Evolutionary conservation across 1,284 basidiomycete species (phyloP), one percentile per base, ranked within the genome.

Genomic region (Boletus mariae): DNA sequence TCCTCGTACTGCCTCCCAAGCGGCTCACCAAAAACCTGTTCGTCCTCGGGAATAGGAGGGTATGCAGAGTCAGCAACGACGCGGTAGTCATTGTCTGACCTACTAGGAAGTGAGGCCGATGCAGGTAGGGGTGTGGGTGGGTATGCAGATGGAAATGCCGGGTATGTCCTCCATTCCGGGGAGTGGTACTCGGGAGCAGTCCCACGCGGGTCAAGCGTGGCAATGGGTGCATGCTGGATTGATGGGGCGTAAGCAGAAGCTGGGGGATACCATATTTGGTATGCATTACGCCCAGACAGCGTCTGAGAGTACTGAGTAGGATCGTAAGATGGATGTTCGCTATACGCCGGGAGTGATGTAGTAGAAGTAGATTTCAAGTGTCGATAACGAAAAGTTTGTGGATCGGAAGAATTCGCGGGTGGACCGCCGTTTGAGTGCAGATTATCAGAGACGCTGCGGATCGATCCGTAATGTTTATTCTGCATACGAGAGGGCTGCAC

Each of bases 1-100:
- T 69, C 65, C 76, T 80, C 77, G 78, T 75, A 80, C 69, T 73
- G 78, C 65, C 72, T 77, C 79, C 75, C 76, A 83, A 85, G 83
- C 84, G 78, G 82, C 79, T 66, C 66, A 53, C 62, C 66, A 80
- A 77, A 80, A 78, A 70, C 83, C 84, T 79, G 78, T n/a, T 54
- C 64, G 56, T 66, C 59, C 29, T 75, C 73, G 5, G 60, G 59
- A 49, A 73, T 66, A 41, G 61, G 61, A 6, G 65, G 59, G 51
- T 71, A 65, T 57, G 65, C 17, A 47, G 52, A 11, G 48, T 57
- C 35, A 46, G 61, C 51, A 38, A 55, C 20, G 53, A 60, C 57
- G 56, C 57, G 53, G 37, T 53, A 55, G 54, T 54, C 48, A 55
- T 47, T 45, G 29, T 60, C 42, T 28, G 52, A 52, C 32, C 46